Base-by-base conservation (phyloP, 371 early-diverging fungal genomes). In the Choanephora cucurbitarum region DNA sequence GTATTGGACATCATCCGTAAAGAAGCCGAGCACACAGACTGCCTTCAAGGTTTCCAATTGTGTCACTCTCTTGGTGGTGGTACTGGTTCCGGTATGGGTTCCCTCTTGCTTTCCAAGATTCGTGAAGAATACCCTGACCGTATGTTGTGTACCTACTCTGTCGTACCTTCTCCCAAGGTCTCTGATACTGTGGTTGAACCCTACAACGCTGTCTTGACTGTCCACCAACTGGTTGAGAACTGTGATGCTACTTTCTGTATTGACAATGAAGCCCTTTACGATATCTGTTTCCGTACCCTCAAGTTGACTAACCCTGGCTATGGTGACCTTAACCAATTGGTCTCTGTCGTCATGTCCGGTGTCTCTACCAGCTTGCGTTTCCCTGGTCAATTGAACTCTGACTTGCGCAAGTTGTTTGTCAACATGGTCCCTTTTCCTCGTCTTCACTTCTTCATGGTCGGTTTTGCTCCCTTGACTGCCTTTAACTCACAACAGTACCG, bases 391-490 rank as follows among this genome's bases (percentile, higher is more conserved):
- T 84, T 99, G 44, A 97, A 99, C 75, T 88, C 96, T 52, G 99
- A 99, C 69, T 78, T 99, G 52, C 90, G 99, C 70, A 99, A 99
- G 81, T 79, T 97, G 44, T 97, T 95, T 52, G 99, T 99, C 52
- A 98, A 98, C 83, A 89, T 98, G 93, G 83, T 99, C 34, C 99
- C 99, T 44, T 99, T 99, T 87, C 99, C 98, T 33, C 83, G 85
- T 60, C 71, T 84, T 37, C 96, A 95, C 75, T 95, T 95, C 77
- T 91, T 91, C 73, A 86, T 92, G 81, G 87, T 86, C 19, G 90
- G 91, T 50, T 86, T 87, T 69, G 97, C 99, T 22, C 98, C 98
- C 11, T 81, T 99, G 62, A 93, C 93, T 22, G 84, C 97, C 37
- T 80, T 85, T 55, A 91, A 89, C 57, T 88, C 94, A 28, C 87